A percentile compares a stretch with the other conserved stretches of the same genome.
These are phyloP conservation scores for Leccinum solheimii DNA, from an alignment of 1,284 basidiomycete species.

Conservation along the genomic window DNA sequence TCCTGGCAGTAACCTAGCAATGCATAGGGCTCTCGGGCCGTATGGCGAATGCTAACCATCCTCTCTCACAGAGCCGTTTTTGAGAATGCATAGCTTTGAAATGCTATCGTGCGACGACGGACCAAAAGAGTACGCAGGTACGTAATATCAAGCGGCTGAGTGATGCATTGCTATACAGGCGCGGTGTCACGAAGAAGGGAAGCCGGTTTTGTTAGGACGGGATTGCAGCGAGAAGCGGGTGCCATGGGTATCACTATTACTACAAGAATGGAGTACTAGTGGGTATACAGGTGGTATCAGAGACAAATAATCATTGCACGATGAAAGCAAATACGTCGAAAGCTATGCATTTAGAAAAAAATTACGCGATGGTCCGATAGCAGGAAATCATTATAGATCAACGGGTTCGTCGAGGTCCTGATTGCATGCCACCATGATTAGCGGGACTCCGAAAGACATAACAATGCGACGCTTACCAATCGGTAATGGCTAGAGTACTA, in stretches of 20 bases:
- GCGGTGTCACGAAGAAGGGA: not conserved
- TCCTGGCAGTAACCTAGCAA: not conserved
- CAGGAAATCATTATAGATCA: not conserved
- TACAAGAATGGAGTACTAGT: not conserved
- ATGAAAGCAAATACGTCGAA: not conserved
- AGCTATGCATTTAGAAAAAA: not conserved
- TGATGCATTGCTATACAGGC: not conserved
- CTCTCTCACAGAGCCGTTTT: not conserved
- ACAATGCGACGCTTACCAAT: slow-evolving; percentile 16
- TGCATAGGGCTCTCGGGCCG: not conserved
- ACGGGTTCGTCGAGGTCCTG: not conserved
- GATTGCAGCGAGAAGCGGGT: not conserved
- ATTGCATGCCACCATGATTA: not conserved
- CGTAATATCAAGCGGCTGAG: not conserved
- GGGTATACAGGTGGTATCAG: not conserved
- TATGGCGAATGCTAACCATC: not conserved
- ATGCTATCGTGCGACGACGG: not conserved
- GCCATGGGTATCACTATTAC: not conserved
- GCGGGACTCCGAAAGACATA: not conserved
- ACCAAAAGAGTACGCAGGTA: not conserved
- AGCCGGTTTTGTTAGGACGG: not conserved
- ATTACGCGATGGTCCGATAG: not conserved
- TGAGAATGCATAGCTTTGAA: not conserved
- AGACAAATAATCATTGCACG: not conserved
- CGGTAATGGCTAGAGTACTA: slow-evolving; percentile 30